phyloP scores from a whole-genome alignment of 345 rosid species.

The Camelina sativa region DNA sequence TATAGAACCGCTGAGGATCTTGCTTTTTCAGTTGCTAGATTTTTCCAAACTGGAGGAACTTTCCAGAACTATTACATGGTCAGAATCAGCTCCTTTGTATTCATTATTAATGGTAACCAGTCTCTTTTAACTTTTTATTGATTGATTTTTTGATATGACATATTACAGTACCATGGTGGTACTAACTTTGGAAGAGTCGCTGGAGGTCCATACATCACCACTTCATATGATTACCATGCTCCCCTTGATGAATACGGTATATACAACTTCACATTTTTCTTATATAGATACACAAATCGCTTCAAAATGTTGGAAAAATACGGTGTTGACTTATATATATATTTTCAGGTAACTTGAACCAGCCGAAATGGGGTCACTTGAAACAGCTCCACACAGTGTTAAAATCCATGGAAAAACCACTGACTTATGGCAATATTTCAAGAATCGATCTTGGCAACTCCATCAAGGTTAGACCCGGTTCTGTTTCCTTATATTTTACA shows the following conservation, averaged over 20 bases:
- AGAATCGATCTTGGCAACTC: constrained; percentile 48
- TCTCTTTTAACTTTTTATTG: not conserved
- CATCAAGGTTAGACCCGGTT: constrained; percentile 41
- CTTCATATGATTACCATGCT: constrained; percentile 68
- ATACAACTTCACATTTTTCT: not conserved
- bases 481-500: not conserved
- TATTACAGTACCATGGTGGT: constrained; percentile 69
- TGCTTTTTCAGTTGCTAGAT: constrained; percentile 61
- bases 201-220: constrained; percentile 71
- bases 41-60: constrained; percentile 62
- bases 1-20: constrained; percentile 67
- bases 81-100: not conserved
- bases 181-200: constrained; percentile 66
- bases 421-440: constrained; percentile 60
- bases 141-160: not conserved
- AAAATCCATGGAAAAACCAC: constrained; percentile 56
- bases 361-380: constrained; percentile 82
- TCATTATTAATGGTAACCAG: not conserved
- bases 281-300: not conserved
- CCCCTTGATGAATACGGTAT: constrained; percentile 66
- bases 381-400: constrained; percentile 65
- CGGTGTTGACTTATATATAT: not conserved
- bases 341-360: constrained; percentile 61
- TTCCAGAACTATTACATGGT: constrained; percentile 79
- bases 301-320: not conserved